Evolutionary conservation across 2,329 filamentous ascomycete genomes (phyloP).

Genomic region (Talaromyces verruculosus): DNA sequence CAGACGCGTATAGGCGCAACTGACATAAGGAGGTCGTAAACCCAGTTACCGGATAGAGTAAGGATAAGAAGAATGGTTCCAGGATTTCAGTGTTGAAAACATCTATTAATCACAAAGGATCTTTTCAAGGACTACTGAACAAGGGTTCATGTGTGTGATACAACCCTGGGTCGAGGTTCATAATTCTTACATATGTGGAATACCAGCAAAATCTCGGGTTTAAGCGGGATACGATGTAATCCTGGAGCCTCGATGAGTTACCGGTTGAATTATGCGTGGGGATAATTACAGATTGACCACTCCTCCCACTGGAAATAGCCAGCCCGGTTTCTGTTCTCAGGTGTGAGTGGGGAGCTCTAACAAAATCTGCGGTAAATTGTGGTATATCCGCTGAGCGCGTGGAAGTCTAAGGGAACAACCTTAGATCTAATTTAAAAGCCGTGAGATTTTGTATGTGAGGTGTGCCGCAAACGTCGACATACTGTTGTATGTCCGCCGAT

Average conservation of each 20-base stretch:
- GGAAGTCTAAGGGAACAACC: not conserved
- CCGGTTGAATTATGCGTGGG: too few species aligned
- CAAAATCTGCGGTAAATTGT: not conserved
- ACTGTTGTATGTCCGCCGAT: not conserved
- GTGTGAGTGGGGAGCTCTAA: not conserved
- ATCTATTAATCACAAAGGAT: not conserved
- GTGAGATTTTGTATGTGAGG: too few species aligned
- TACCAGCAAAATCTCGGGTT: not conserved
- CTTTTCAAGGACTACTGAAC: not conserved
- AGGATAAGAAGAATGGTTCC: not conserved
- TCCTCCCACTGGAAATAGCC: not conserved
- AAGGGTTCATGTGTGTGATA: not conserved
- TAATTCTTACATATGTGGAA: not conserved
- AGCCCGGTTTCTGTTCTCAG: not conserved
- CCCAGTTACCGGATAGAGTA: not conserved
- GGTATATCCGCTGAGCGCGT: not conserved
- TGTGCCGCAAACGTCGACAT: not conserved
- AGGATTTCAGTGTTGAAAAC: not conserved
- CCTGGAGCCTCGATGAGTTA: too few species aligned
- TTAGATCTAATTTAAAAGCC: not conserved
- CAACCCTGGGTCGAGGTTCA: not conserved
- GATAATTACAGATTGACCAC: not conserved
- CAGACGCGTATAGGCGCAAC: not conserved
- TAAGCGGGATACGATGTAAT: not conserved
- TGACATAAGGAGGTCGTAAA: not conserved